Percentiles rank a stretch among this genome's conserved stretches.
These are phyloP conservation scores for Hypoxylon sp. DNA, from an alignment of 2,329 filamentous ascomycete species.

Conservation along the genomic window DNA sequence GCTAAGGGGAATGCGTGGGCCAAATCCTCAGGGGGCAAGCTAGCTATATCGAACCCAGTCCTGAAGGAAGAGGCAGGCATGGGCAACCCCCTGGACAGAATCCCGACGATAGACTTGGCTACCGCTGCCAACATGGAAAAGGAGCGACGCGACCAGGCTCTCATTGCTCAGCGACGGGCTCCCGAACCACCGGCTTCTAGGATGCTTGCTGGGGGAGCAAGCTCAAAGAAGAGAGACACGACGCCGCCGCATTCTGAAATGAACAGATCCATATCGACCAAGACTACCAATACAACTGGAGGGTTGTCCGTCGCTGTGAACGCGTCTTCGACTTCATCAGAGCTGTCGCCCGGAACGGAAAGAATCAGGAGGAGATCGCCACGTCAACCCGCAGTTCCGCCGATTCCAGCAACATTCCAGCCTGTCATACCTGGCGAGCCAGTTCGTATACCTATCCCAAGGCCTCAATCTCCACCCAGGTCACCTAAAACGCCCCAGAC, in stretches of 20 bases:
- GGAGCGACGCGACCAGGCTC: conserved; percentile 50
- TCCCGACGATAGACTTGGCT: conserved; percentile 57
- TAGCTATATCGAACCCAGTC: conserved; percentile 60
- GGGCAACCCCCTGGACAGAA: conserved; percentile 40
- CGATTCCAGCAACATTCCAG: conserved; percentile 37
- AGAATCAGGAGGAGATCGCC: conserved; percentile 62
- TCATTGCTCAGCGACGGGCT: conserved; percentile 49
- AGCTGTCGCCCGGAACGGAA: conserved; percentile 60
- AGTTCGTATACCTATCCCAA: conserved; percentile 47
- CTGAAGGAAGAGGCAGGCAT: conserved; percentile 42
- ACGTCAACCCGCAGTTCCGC: conserved; percentile 43
- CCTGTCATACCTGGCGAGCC: conserved; percentile 42
- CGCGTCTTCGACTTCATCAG: conserved; percentile 55
- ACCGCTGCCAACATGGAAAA: conserved; percentile 58
- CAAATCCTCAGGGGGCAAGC: conserved; percentile 48
- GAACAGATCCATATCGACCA: conserved; percentile 39
- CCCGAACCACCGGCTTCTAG: conserved; percentile 50
- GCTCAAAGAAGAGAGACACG: conserved; percentile 51
- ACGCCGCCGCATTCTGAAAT: conserved; percentile 36
- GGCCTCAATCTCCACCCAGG: conserved; percentile 45
- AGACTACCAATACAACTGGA: conserved; percentile 35
- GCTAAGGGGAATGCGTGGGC: conserved; percentile 36
- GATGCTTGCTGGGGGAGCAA: conserved; percentile 46
- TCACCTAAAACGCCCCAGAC: conserved; percentile 43
- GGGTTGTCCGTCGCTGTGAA: conserved; percentile 45